Conservation (phyloP, 2,329 filamentous ascomycete species). For the Phialophora macrospora region DNA sequence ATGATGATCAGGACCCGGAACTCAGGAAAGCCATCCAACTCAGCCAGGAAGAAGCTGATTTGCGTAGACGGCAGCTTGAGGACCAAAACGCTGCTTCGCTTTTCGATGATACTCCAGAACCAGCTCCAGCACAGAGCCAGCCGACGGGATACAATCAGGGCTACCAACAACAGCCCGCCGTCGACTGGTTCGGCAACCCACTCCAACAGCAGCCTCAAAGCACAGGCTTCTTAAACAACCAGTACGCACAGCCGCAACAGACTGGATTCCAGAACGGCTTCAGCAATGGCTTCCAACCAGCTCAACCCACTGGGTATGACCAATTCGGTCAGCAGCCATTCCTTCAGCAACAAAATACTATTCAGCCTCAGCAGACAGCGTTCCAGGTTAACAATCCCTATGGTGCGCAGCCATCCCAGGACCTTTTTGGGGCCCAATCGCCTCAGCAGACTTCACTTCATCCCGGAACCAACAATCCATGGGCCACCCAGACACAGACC, state of each 20-base stretch:
- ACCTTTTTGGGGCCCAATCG: conserved; percentile 45
- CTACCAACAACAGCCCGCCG: conserved; percentile 93
- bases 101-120: conserved; percentile 78
- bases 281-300: conserved; percentile 71
- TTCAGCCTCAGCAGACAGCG: conserved; percentile 64
- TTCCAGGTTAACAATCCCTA: conserved; percentile 66
- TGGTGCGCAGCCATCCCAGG: conserved; percentile 52
- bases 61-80: conserved; percentile 83
- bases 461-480: conserved; percentile 91
- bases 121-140: conserved; percentile 71
- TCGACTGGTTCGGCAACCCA: conserved; percentile 97
- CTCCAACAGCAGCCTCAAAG: conserved; percentile 76
- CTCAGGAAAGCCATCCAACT: conserved; percentile 92
- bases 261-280: conserved; percentile 73
- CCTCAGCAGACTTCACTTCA: conserved; percentile 64
- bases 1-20: conserved; percentile 82
- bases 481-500: conserved; percentile 70
- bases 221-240: conserved; percentile 69
- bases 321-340: conserved; percentile 51
- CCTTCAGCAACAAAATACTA: conserved; percentile 56
- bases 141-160: conserved; percentile 93
- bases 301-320: conserved; percentile 53
- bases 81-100: conserved; percentile 81
- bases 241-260: conserved; percentile 69
- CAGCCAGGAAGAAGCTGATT: conserved; percentile 87